phyloP scores from a whole-genome alignment of 148 eudicot species.

The Gaultheria prostrata region DNA sequence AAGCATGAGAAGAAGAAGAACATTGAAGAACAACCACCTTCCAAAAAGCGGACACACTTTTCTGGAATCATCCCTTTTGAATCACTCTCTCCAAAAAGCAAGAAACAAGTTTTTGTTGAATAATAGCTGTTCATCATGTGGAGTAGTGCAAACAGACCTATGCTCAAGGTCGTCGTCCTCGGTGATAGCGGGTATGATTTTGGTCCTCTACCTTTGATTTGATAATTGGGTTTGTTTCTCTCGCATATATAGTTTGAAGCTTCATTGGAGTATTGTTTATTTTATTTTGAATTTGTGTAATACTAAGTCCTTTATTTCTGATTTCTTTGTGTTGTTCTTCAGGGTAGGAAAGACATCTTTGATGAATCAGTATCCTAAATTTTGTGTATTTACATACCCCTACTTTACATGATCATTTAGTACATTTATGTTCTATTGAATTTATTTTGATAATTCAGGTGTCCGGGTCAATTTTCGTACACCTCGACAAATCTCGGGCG shows the following conservation, averaged over 20 bases:
- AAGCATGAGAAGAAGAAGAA: not conserved
- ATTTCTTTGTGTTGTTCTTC: not conserved
- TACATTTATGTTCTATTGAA: not conserved
- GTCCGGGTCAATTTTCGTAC: too few relatives aligned
- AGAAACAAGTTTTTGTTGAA: not conserved
- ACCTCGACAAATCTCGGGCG: too few relatives aligned
- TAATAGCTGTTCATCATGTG: slow-evolving; percentile 13
- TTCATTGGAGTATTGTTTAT: not conserved
- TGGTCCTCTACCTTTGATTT: not conserved
- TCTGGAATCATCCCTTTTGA: slow-evolving; percentile 6
- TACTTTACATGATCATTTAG: not conserved
- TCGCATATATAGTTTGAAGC: not conserved
- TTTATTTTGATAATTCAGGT: too few relatives aligned
- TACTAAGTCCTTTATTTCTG: not conserved
- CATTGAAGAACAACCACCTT: not conserved
- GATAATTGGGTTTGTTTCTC: not conserved
- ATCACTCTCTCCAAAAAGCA: not conserved
- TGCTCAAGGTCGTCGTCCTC: slow-evolving; percentile 71
- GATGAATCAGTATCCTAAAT: slow-evolving; percentile 41
- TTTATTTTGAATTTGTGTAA: not conserved
- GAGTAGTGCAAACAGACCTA: slow-evolving; percentile 4
- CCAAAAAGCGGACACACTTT: not conserved
- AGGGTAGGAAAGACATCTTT: slow-evolving; percentile 67
- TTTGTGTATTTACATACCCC: not conserved
- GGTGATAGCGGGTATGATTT: slow-evolving; percentile 68